Evolutionary conservation across 148 eudicot species (phyloP), one percentile per base, ranked within the genome.

Genomic region (Rhododendron ferrugineum): DNA sequence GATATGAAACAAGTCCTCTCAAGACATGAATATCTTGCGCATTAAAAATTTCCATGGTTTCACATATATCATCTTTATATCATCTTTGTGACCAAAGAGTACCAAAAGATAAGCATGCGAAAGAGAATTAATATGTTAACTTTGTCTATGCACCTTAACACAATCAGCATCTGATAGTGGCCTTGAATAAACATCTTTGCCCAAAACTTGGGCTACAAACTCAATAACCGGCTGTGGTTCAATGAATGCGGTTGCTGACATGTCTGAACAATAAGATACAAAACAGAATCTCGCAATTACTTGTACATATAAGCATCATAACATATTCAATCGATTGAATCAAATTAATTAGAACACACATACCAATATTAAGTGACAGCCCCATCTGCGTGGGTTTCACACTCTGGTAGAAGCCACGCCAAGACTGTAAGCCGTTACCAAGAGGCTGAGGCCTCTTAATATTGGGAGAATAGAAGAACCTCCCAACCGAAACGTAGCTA

Each of bases 401-500:
- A 66, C 93, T 94, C 85, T 94, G 97, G 85, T 94, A 94, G 88
- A 94, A 94, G 46, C 97, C 97, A 70, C 97, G 92, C 97, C 97
- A 94, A 22, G 95, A 85, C 86, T 94, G 94, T 77, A 94, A 86
- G 78, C 97, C 97, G 32, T 92, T 90, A 80, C 97, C 93, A n/a
- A 94, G 91, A 68, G 90, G 94, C 86, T 94, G 97, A 80, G 93
- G 94, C 83, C 79, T 91, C 88, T 91, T 93, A 86, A 93, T 86
- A 83, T 88, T 75, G 75, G 97, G 95, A 84, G 95, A 92, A 86
- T 91, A 94, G 90, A 94, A 94, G 77, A 92, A 91, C 84, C 97
- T 92, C 78, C 95, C 97, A 54, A 89, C 89, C 23, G 97, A 83
- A 23, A 87, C 26, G 82, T 90, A 92, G 92, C 97, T 94, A 90